A percentile compares a stretch with the other conserved stretches of the same genome.
Conservation (phyloP, 495 filamentous ascomycete species). For the Sphaerosporella brunnea region DNA sequence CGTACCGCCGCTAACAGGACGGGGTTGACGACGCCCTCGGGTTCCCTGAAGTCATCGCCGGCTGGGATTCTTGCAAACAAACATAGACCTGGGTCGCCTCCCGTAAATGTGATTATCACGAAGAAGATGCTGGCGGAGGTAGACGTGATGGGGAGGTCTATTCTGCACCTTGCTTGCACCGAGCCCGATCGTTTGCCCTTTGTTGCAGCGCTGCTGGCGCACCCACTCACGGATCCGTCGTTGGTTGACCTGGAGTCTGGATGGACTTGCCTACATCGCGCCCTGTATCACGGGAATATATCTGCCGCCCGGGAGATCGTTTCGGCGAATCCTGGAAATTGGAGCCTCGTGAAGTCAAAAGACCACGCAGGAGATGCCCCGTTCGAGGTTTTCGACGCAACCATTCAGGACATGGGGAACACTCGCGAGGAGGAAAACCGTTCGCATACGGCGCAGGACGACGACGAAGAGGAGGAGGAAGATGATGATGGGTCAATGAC, state of each 20-base stretch:
- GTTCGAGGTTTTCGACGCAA: conserved; percentile 75
- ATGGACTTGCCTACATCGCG: conserved; percentile 87
- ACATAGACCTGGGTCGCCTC: conserved; percentile 1
- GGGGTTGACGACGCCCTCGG: conserved; percentile 14
- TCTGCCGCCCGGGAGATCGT: conserved; percentile 68
- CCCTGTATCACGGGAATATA: conserved; percentile 82
- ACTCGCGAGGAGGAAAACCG: conserved; percentile 9
- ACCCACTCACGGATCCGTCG: conserved; percentile 73
- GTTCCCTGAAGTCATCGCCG: conserved; percentile 2
- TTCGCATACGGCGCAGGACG: background rate
- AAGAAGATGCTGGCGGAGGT: conserved; percentile 39
- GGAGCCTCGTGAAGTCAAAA: conserved; percentile 74
- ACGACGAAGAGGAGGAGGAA: conserved; percentile 28
- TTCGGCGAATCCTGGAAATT: conserved; percentile 40
- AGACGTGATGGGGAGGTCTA: conserved; percentile 67
- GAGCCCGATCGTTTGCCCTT: conserved; percentile 49
- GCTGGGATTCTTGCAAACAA: conserved; percentile 14
- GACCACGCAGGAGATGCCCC: conserved; percentile 88
- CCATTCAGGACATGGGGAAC: conserved; percentile 44
- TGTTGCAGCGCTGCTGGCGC: conserved; percentile 56
- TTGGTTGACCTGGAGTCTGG: conserved; percentile 77
- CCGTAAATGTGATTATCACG: conserved; percentile 12
- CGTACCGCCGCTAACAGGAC: too few species aligned
- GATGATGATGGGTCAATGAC: conserved; percentile 12
- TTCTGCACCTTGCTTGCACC: conserved; percentile 68